Conservation (phyloP, 257 asterid genomes). For the Agastache rugosa region DNA sequence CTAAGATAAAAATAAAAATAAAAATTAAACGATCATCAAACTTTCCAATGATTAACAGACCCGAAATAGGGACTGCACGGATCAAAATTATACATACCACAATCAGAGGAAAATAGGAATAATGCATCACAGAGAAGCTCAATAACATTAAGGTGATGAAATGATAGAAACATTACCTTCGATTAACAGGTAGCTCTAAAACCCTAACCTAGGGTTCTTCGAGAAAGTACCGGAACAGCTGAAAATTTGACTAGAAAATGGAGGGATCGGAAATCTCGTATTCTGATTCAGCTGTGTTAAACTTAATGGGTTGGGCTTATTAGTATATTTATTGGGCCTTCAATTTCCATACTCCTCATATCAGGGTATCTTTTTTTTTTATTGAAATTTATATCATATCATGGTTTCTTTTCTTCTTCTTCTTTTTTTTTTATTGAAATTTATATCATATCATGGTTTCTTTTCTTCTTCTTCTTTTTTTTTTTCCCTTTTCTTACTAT, state of each 20-base stretch:
- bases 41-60: conserved; percentile 4
- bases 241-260: conserved; percentile 24
- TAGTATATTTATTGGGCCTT: neutral
- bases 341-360: too few relatives aligned
- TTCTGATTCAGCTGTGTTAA: neutral
- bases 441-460: too few relatives aligned
- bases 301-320: conserved; percentile 21
- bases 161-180: conserved; percentile 31
- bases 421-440: too few relatives aligned
- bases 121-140: neutral
- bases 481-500: too few relatives aligned
- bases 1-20: too few relatives aligned
- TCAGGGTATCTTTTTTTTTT: too few relatives aligned
- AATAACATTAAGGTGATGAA: neutral
- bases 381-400: too few relatives aligned
- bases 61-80: neutral
- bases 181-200: conserved; percentile 3
- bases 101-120: neutral
- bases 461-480: too few relatives aligned
- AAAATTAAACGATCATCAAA: neutral
- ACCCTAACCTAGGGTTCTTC: conserved; percentile 41
- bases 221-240: conserved; percentile 17
- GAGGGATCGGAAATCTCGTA: conserved; percentile 30
- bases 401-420: too few relatives aligned
- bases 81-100: neutral